Evolutionary conservation across 2,329 filamentous ascomycete genomes (phyloP).

Genomic region (Fusarium ambrosium): DNA sequence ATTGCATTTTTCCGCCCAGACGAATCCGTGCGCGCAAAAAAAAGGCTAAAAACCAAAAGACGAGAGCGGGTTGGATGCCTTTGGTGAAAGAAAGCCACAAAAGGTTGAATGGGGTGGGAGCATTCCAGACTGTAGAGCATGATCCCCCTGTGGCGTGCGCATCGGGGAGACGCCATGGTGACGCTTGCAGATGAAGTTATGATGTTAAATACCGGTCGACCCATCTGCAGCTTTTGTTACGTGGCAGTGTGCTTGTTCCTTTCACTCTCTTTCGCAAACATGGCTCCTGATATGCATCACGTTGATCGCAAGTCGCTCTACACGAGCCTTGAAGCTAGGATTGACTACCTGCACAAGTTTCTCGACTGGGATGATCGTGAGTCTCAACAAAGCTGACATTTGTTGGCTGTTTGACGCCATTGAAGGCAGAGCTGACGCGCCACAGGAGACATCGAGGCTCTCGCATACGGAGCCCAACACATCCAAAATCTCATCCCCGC

Average conservation of each 20-base stretch:
- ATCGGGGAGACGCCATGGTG: background rate
- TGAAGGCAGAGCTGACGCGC: background rate
- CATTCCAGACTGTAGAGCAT: background rate
- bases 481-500: slow-evolving; percentile 29
- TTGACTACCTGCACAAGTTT: slow-evolving; percentile 27
- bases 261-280: background rate
- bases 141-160: background rate
- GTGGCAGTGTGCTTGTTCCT: background rate
- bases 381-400: background rate
- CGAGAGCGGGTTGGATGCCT: background rate
- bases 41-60: background rate
- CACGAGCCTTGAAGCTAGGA: slow-evolving; percentile 28
- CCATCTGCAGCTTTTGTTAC: background rate
- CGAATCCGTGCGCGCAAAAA: background rate
- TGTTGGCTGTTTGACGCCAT: background rate
- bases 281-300: slow-evolving; percentile 4
- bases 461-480: slow-evolving; percentile 27
- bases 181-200: background rate
- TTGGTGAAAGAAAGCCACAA: background rate
- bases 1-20: background rate
- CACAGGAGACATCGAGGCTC: slow-evolving; percentile 23
- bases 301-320: slow-evolving; percentile 31
- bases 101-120: background rate
- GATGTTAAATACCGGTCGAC: background rate
- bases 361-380: slow-evolving; percentile 27